phyloP scores from a whole-genome alignment of 768 basidiomycete genomes.

The Phylloporus scabripes region DNA sequence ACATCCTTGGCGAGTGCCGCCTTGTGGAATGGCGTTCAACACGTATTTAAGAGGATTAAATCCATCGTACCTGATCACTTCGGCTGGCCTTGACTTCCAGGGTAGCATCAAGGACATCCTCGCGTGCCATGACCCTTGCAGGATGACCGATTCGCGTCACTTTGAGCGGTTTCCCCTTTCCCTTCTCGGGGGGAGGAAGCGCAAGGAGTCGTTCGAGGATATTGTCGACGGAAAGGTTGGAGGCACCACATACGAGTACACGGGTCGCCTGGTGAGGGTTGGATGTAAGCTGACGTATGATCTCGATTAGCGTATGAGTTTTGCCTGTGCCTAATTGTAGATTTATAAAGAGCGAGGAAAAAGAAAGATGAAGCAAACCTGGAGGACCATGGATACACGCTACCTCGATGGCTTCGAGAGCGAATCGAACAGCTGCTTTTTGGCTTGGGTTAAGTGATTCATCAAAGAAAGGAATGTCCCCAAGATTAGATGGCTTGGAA shows the following conservation, averaged over 20 bases:
- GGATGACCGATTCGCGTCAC: conserved; percentile 94
- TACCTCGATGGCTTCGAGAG: conserved; percentile 73
- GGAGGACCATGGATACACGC: conserved; percentile 98
- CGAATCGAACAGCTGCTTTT: conserved; percentile 75
- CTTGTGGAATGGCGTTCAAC: conserved; percentile 33
- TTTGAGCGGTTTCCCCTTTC: conserved; percentile 40
- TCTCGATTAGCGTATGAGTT: conserved; percentile 91
- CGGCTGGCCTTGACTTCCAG: conserved; percentile 67
- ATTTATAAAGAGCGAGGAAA: not conserved
- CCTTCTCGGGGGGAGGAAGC: conserved; percentile 47
- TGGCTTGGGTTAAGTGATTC: conserved; percentile 76
- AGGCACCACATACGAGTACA: conserved; percentile 87
- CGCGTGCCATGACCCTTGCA: conserved; percentile 78
- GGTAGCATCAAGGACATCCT: conserved; percentile 61
- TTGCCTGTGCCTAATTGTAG: conserved; percentile 72
- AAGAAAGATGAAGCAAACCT: conserved; percentile 37
- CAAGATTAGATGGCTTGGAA: conserved; percentile 34
- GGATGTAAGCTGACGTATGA: conserved; percentile 77
- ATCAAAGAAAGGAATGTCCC: conserved; percentile 64
- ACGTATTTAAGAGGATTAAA: not conserved
- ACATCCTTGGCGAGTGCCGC: conserved; percentile 84
- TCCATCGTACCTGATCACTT: conserved; percentile 54
- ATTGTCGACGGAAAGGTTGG: conserved; percentile 94
- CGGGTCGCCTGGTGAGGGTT: conserved; percentile 44
- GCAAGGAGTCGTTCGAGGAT: conserved; percentile 80